Percentiles rank a stretch among this genome's conserved stretches.
These are phyloP conservation scores for Trichoderma brevicompactum DNA, from an alignment of 2,329 filamentous ascomycete genomes.

Conservation along the genomic window DNA sequence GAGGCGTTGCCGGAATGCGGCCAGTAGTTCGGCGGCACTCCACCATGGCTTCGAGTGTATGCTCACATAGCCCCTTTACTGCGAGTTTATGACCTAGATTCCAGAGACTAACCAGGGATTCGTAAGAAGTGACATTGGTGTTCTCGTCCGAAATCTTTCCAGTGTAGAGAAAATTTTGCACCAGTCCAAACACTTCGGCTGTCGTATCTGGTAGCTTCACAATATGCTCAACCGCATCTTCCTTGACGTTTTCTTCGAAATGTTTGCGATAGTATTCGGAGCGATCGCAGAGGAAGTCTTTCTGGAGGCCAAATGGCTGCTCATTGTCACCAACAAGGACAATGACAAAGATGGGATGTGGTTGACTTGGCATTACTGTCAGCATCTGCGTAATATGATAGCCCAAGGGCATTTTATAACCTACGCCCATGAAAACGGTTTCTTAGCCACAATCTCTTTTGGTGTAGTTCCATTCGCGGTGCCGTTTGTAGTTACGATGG, in stretches of 20 bases:
- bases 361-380: conserved; percentile 41
- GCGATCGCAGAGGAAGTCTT: conserved; percentile 60
- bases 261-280: conserved; percentile 54
- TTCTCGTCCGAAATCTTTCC: conserved; percentile 50
- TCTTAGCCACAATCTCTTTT: conserved; percentile 7
- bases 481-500: neutral
- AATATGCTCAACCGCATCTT: conserved; percentile 53
- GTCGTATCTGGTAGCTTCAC: conserved; percentile 55
- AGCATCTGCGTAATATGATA: neutral
- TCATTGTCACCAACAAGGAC: conserved; percentile 58
- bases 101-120: conserved; percentile 60
- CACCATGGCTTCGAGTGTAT: conserved; percentile 60
- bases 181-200: conserved; percentile 57
- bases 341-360: conserved; percentile 61
- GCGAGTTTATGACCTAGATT: conserved; percentile 58
- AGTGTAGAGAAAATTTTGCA: conserved; percentile 60
- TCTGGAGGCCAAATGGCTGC: conserved; percentile 61
- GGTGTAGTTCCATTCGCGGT: neutral
- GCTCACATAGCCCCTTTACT: conserved; percentile 60
- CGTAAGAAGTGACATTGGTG: conserved; percentile 55
- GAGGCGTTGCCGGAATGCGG: conserved; percentile 60
- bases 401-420: conserved; percentile 20
- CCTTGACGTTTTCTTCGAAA: conserved; percentile 45
- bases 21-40: conserved; percentile 58
- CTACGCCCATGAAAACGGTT: conserved; percentile 47